These are phyloP conservation scores for Juglanconis juglandina DNA, from an alignment of 2,329 filamentous ascomycete species.

Conservation along the genomic window DNA sequence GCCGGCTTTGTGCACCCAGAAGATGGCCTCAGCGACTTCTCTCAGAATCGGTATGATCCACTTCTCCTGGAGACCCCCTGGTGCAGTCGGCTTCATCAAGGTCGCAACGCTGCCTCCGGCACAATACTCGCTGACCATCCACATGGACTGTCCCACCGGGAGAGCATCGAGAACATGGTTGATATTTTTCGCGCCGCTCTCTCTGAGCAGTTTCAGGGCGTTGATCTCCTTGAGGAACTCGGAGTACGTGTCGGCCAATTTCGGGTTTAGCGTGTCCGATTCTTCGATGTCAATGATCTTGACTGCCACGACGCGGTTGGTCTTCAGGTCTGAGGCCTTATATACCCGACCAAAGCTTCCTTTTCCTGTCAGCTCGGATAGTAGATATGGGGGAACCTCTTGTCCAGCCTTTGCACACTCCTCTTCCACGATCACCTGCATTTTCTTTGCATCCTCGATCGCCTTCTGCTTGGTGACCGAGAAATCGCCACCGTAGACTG, in stretches of 20 bases:
- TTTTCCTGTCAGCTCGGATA: slow-evolving; percentile 71
- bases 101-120: slow-evolving; percentile 79
- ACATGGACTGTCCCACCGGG: slow-evolving; percentile 74
- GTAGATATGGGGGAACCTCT: slow-evolving; percentile 62
- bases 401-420: slow-evolving; percentile 58
- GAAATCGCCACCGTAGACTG: slow-evolving; percentile 39
- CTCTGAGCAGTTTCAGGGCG: slow-evolving; percentile 68
- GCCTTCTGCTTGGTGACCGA: slow-evolving; percentile 56
- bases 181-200: slow-evolving; percentile 73
- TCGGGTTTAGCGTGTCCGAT: slow-evolving; percentile 64
- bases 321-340: slow-evolving; percentile 52
- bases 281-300: slow-evolving; percentile 86
- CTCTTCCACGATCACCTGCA: slow-evolving; percentile 63
- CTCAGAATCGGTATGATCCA: slow-evolving; percentile 67
- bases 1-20: slow-evolving; percentile 65
- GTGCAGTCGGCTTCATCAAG: slow-evolving; percentile 64
- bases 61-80: slow-evolving; percentile 64
- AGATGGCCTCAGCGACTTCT: slow-evolving; percentile 63
- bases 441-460: slow-evolving; percentile 66
- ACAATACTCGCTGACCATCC: slow-evolving; percentile 86
- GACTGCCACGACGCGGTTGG: slow-evolving; percentile 61
- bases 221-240: slow-evolving; percentile 68
- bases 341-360: slow-evolving; percentile 73
- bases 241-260: slow-evolving; percentile 63
- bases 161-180: slow-evolving; percentile 78